Evolutionary conservation across 1,139 yeast genomes (phyloP), one percentile per base, ranked within the genome.

Genomic region (Kluyveromyces marxianus): DNA sequence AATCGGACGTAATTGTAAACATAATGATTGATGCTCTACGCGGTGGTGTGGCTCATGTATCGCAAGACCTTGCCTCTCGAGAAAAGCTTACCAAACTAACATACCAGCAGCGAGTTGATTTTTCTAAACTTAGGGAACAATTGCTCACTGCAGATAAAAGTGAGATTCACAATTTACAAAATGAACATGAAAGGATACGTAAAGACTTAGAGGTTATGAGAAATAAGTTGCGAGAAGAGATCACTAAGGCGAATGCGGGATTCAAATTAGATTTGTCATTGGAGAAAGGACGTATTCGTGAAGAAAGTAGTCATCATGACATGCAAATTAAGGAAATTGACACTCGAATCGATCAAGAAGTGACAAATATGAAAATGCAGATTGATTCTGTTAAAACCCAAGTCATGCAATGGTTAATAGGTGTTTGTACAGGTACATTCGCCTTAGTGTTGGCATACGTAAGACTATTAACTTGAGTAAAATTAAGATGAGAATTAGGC

Each of bases 371-470:
- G 78, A 90, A 86, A 65, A 86, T 90, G 74, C 96, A 90, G 66
- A 89, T 92, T 53, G 96, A 90, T 59, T 81, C 87, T 38, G 96
- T 92, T 34, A 90, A 92, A 68, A 87, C 96, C 2, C 97, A 92
- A 64, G 97, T 92, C 43, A 80, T 88, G 81, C 98, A 92, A 67
- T 92, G 97, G 97, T 75, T 92, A 54, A 88, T 92, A 58, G 97
- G 97, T 73, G 97, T 92, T 26, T 86, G 96, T 59, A 89, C 97
- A 1, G 98, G 97, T 84, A 86, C 97, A 2, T 87, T 90, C 69
- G 97, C 97, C 14, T 74, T 92, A 51, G 83, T 92, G 42, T 70
- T 92, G 57, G 97, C 97, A 2, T 92, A 92, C 63, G 85, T 89
- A 44, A 76, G 98, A 57, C 72, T 90, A 57, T 74, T 90, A 65